These are phyloP conservation scores for Annulohypoxylon nitens DNA, from an alignment of 495 filamentous ascomycete genomes.

Conservation along the genomic window DNA sequence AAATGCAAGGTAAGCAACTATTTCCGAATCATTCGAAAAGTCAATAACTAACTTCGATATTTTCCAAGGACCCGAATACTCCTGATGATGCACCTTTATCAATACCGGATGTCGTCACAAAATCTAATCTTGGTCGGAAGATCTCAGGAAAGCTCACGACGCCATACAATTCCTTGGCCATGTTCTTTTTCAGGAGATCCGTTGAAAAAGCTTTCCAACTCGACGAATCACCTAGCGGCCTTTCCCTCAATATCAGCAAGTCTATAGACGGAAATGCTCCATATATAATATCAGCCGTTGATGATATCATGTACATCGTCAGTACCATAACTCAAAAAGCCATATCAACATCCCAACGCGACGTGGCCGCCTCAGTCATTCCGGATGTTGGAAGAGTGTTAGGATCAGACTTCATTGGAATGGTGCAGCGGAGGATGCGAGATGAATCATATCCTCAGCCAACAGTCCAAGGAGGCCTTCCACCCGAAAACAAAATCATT, in stretches of 20 bases:
- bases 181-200: constrained; percentile 94
- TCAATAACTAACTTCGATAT: constrained; percentile 35
- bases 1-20: constrained; percentile 81
- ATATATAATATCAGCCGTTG: constrained; percentile 94
- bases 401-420: constrained; percentile 91
- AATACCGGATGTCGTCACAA: constrained; percentile 76
- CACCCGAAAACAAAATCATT: constrained; percentile 85
- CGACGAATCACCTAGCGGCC: constrained; percentile 88
- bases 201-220: constrained; percentile 98
- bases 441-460: constrained; percentile 91
- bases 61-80: constrained; percentile 57
- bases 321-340: constrained; percentile 89
- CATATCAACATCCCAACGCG: constrained; percentile 83
- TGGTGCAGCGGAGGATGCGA: constrained; percentile 97
- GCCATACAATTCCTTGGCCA: constrained; percentile 89
- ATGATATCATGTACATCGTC: constrained; percentile 99
- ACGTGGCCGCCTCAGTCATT: constrained; percentile 80
- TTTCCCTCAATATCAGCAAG: constrained; percentile 78
- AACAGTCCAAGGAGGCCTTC: constrained; percentile 77
- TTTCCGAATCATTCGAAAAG: constrained; percentile 22
- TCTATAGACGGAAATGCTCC: constrained; percentile 80
- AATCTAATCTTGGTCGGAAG: constrained; percentile 82
- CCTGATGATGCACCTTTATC: constrained; percentile 62
- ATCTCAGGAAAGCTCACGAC: constrained; percentile 75
- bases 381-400: constrained; percentile 87